Percentiles rank a stretch among this genome's conserved stretches.
Conservation (phyloP, 768 basidiomycete species). For the Termitomyces sp. region DNA sequence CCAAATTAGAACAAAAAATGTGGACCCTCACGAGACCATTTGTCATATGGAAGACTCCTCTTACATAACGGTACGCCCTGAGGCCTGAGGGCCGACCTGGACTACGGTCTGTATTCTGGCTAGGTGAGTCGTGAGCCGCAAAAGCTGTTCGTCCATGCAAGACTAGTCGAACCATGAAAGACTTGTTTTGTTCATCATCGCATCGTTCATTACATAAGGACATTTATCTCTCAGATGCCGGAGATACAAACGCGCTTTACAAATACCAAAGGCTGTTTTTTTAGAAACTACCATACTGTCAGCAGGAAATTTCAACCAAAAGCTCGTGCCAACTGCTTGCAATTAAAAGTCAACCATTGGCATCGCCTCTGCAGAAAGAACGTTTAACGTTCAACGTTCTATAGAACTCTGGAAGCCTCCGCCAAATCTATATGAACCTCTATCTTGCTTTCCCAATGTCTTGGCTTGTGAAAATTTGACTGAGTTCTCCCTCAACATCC, state of each 20-base stretch:
- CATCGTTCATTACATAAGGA: background rate
- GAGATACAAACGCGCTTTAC: no score
- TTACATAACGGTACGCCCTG: background rate
- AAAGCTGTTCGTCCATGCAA: background rate
- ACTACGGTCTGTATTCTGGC: no score
- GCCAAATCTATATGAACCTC: background rate
- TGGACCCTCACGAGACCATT: background rate
- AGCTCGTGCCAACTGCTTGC: background rate
- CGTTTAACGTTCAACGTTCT: background rate
- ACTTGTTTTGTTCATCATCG: background rate
- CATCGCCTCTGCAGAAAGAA: no score
- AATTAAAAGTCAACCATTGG: no score
- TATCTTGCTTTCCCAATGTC: background rate
- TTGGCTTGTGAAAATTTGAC: background rate
- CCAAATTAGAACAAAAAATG: conserved; percentile 7
- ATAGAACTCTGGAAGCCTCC: background rate
- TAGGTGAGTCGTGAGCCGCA: background rate
- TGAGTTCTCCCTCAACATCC: background rate
- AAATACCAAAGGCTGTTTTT: no score
- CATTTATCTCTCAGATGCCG: no score
- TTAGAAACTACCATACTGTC: background rate
- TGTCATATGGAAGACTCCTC: background rate
- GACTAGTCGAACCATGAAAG: background rate
- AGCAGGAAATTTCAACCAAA: background rate
- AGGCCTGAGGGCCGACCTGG: no score